Evolutionary conservation across 352 stramenopile genomes (phyloP).

Genomic region (Pythium insidiosum): DNA sequence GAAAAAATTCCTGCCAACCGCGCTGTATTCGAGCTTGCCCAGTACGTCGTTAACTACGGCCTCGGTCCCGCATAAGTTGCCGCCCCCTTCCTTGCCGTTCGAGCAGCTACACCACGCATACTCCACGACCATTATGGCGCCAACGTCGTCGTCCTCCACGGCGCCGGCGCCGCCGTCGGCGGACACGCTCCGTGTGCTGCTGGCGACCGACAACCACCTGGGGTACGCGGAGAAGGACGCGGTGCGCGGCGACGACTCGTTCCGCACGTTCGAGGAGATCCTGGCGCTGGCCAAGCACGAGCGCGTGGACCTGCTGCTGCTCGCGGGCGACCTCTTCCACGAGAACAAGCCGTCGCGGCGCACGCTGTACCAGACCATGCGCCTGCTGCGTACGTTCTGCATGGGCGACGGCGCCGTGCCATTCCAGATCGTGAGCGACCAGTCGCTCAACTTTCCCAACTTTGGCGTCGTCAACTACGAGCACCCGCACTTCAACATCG

Average conservation of each 20-base stretch:
- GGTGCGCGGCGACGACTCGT: constrained; percentile 91
- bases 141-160: no score
- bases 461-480: constrained; percentile 95
- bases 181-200: constrained; percentile 82
- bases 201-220: constrained; percentile 99
- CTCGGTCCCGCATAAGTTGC: no score
- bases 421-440: constrained; percentile 89
- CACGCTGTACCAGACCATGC: constrained; percentile 96
- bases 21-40: no score
- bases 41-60: no score
- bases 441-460: constrained; percentile 87
- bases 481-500: constrained; percentile 91
- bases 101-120: no score
- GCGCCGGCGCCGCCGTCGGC: no score
- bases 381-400: constrained; percentile 93
- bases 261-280: constrained; percentile 86
- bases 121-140: no score
- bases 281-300: constrained; percentile 56
- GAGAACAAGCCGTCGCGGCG: constrained; percentile 97
- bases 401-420: constrained; percentile 84
- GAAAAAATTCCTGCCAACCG: no score
- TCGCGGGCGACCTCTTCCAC: constrained; percentile 98
- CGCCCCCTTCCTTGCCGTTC: no score
- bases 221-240: constrained; percentile 95
- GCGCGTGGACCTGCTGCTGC: constrained; percentile 88